Percentiles rank a stretch among this genome's conserved stretches.
Evolutionary conservation across 176 grass and related monocot species (phyloP).

Genomic region (Poa pratensis): DNA sequence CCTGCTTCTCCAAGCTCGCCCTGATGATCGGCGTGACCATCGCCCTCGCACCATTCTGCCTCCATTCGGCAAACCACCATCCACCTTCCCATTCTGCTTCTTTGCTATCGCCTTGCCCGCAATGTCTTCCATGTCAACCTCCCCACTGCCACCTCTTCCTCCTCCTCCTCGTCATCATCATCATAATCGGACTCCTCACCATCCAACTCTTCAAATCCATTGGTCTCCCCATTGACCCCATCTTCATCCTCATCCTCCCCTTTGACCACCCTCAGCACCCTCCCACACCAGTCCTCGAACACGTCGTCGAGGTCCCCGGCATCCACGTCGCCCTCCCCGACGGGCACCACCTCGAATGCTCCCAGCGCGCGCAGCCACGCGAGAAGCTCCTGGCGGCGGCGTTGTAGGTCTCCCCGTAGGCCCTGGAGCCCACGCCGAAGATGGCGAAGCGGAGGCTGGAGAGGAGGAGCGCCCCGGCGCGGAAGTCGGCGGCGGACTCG

Average conservation of each 20-base stretch:
- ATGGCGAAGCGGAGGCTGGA: constrained; percentile 71
- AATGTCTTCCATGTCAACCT: constrained; percentile 94
- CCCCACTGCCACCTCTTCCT: constrained; percentile 51
- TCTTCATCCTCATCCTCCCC: constrained; percentile 51
- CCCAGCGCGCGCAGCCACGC: constrained; percentile 80
- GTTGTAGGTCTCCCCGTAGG: constrained; percentile 77
- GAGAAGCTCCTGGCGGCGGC: constrained; percentile 78
- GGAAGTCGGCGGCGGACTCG: constrained; percentile 70
- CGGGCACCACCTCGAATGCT: constrained; percentile 62
- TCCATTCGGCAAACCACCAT: constrained; percentile 36
- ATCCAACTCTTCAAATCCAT: constrained; percentile 54
- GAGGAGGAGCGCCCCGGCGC: constrained; percentile 69
- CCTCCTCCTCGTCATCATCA: not conserved
- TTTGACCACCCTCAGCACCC: constrained; percentile 63
- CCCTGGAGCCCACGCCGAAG: constrained; percentile 73
- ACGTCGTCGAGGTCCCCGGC: constrained; percentile 53
- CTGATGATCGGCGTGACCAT: constrained; percentile 95
- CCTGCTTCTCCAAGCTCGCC: constrained; percentile 90
- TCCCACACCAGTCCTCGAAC: constrained; percentile 73
- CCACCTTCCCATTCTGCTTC: constrained; percentile 49
- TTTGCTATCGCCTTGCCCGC: constrained; percentile 72
- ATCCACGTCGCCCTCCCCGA: constrained; percentile 85
- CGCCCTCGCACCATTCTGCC: constrained; percentile 61
- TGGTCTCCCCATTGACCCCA: constrained; percentile 15
- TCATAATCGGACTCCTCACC: constrained; percentile 53